Base-by-base conservation (phyloP, 495 filamentous ascomycete genomes). In the Penicillium mononematosum region DNA sequence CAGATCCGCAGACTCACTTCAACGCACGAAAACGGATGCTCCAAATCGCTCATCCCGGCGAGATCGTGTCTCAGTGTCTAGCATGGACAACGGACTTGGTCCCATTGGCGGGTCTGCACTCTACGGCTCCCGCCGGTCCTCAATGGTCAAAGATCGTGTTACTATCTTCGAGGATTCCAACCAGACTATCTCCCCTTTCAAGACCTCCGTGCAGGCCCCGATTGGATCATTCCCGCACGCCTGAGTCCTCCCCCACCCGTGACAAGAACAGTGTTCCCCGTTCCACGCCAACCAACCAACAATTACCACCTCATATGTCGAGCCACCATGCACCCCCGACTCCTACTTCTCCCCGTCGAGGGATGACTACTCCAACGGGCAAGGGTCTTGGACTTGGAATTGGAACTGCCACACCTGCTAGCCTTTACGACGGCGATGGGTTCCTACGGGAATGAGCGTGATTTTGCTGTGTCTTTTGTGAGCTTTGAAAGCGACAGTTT, bases 371-470 rank as follows among this genome's bases (percentile, higher is more conserved):
- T 0, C 75, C 74, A 1, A 63, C 48, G n/a, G 60, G 63, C 24
- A 71, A 72, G 49, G 49, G 60, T 2, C 57, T 73, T n/a, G 74
- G 75, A 2, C 59, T 75, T 19, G 71, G 71, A 1, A 61, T 75
- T 55, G 67, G 69, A 16, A 60, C 63, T 39, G 59, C 66, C 12
- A 78, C 75, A 2, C 76, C 77, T 25, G 76, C 61, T 16, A 80
- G 78, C 60, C 51, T 80, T 49, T 81, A 81, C 56, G 78, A 81
- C 58, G 68, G 72, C 11, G 73, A 79, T 50, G 78, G 78, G 10
- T 80, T 81, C 57, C 52, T 80, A 50, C 73, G 70, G 50, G 78
- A 80, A 59, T 76, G 62, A 44, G n/a, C 39, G 10, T 39, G 8
- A 20, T 36, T 43, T 52, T 59, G 12, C 46, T 44, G n/a, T 41